Conservation (phyloP, 768 basidiomycete species). For the Podaxis carcinomalis region DNA sequence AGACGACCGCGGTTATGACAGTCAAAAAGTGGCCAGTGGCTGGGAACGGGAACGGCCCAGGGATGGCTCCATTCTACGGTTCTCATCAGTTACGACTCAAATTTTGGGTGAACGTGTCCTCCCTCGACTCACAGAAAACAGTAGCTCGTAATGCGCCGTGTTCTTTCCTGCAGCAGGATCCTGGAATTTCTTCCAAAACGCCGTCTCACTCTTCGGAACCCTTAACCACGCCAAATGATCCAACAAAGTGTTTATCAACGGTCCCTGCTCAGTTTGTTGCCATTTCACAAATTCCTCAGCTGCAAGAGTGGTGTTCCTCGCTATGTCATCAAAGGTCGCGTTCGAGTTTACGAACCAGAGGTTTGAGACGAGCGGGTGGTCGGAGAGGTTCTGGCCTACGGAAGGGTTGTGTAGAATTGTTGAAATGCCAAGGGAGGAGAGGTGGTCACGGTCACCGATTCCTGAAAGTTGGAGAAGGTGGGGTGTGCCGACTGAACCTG, state of each 20-base stretch:
- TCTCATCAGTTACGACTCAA: not conserved
- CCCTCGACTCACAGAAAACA: conserved; percentile 19
- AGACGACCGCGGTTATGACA: conserved; percentile 17
- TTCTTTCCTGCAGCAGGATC: conserved; percentile 28
- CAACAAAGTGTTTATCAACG: conserved; percentile 18
- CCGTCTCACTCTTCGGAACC: conserved; percentile 19
- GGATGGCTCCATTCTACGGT: not conserved
- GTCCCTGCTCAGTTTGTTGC: conserved; percentile 14
- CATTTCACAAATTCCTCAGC: conserved; percentile 8
- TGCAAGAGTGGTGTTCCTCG: not conserved
- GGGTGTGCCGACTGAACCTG: conserved; percentile 17
- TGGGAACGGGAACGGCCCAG: conserved; percentile 12
- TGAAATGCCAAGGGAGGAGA: conserved; percentile 13
- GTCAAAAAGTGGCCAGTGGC: conserved; percentile 19
- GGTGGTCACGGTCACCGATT: conserved; percentile 15
- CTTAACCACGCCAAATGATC: conserved; percentile 24
- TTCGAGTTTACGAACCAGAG: conserved; percentile 6
- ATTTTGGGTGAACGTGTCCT: not conserved
- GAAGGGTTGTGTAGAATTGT: conserved; percentile 15
- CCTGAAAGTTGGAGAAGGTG: conserved; percentile 21
- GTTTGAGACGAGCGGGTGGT: conserved; percentile 12
- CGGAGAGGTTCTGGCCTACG: conserved; percentile 20
- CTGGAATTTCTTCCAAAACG: conserved; percentile 8
- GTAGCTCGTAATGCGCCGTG: conserved; percentile 26
- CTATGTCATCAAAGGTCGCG: not conserved